Percentiles rank a stretch among this genome's conserved stretches.
phyloP scores from a whole-genome alignment of 768 basidiomycete genomes.

The Tulasnella sp. region DNA sequence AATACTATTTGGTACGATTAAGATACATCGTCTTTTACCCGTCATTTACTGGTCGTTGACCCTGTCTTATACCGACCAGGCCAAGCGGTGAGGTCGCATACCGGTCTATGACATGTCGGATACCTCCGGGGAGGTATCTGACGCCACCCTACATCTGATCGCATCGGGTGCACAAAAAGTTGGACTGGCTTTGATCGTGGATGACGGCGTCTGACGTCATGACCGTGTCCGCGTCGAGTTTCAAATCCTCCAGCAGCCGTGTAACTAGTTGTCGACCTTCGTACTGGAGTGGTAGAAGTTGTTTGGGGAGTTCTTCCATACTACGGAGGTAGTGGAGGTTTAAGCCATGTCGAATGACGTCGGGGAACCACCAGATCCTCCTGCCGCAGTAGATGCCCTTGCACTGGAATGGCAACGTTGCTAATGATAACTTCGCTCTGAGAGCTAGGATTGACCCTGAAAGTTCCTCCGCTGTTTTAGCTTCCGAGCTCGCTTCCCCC shows the following conservation, averaged over 20 bases:
- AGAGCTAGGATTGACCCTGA: not conserved
- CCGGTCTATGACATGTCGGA: no score
- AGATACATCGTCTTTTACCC: no score
- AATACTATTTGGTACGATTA: no score
- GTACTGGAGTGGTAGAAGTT: not conserved
- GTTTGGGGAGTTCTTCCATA: not conserved
- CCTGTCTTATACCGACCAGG: no score
- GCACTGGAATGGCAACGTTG: not conserved
- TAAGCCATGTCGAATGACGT: not conserved
- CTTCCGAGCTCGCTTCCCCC: not conserved
- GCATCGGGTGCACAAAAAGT: not conserved
- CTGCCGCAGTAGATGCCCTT: not conserved
- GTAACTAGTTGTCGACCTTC: not conserved
- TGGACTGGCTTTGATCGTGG: not conserved
- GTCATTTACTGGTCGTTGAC: no score
- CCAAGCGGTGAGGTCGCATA: no score
- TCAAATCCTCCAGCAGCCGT: not conserved
- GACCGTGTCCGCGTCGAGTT: not conserved
- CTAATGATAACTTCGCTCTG: not conserved
- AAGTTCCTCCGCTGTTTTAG: not conserved
- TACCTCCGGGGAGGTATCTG: no score
- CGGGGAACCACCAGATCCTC: not conserved
- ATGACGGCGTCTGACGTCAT: not conserved
- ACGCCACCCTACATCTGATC: no score
- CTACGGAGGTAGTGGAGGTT: no score